Base-by-base conservation (phyloP, 768 basidiomycete genomes). In the Lactifluus hygrophoroides region DNA sequence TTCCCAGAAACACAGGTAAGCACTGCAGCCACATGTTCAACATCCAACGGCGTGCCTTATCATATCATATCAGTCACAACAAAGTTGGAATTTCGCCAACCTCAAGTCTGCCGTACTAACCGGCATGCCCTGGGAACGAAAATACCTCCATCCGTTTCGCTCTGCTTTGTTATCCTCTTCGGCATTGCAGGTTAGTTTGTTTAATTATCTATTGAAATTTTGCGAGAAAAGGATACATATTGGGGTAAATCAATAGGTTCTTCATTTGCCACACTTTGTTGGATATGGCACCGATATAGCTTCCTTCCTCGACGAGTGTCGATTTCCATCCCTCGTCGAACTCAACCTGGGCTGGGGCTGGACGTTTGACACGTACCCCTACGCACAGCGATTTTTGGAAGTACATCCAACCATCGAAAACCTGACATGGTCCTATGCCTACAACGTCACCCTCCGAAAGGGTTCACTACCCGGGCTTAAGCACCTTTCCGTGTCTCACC, bases 311-410 rank as follows among this genome's bases (percentile, higher is more conserved):
- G 44, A 60, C 21, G 49, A 60, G 5, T 60, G 59, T 40, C 59
- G 59, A 38, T 60, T 60, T 14, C 35, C 59, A 7, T 25, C 43
- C 2, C 59, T 60, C 49, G 3, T 56, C 21, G 59, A 60, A 34
- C 54, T 60, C 43, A 60, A 60, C 23, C 35, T 60, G 11, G 59
- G 59, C 37, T 60, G 59, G 59, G 59, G 59, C 5, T 60, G 59
- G 59, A 60, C 59, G 2, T 60, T 46, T 17, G 54, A 60, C 9
- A 60, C 59, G 14, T 60, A 60, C 30, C 48, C 44, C 14, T 60
- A 51, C 51, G 60, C 60, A 3, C 56, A 58, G 46, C 45, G 60
- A 13, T 61, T 61, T 46, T 32, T 61, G 5, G 60, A 61, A 13
- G 60, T 25, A 13, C 60, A 61, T 45, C 60, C 60, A 8, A 58